phyloP scores from a whole-genome alignment of 1,139 yeast species.

The Yamadazyma dushanensis region DNA sequence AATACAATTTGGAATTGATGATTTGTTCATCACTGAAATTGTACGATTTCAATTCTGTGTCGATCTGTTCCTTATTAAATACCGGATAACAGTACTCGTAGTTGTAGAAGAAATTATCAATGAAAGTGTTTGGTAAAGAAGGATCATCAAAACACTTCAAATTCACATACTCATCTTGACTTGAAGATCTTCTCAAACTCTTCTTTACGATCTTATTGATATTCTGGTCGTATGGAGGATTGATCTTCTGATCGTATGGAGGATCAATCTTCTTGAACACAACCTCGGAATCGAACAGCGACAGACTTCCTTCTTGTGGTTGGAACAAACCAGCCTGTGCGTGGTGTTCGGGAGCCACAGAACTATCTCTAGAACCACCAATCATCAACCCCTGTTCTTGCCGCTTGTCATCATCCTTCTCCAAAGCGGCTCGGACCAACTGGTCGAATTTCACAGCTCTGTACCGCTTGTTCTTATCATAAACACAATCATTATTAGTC shows the following conservation, averaged over 20 bases:
- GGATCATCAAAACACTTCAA: slow-evolving; percentile 30
- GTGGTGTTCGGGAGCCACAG: no score
- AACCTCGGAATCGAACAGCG: background rate
- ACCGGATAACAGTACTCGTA: slow-evolving; percentile 40
- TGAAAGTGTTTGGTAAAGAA: slow-evolving; percentile 32
- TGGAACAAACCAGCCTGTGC: no score
- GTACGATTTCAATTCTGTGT: slow-evolving; percentile 23
- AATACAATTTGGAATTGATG: slow-evolving; percentile 37
- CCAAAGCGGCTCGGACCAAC: slow-evolving; percentile 11
- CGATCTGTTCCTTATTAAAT: slow-evolving; percentile 23
- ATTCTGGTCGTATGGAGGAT: background rate
- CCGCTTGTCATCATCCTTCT: slow-evolving; percentile 1
- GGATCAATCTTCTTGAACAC: slow-evolving; percentile 4
- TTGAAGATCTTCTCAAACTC: background rate
- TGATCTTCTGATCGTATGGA: background rate
- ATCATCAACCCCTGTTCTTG: background rate
- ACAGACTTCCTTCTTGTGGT: no score
- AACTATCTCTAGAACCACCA: no score
- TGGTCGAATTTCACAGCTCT: slow-evolving; percentile 8
- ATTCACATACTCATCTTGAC: slow-evolving; percentile 37
- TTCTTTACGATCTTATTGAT: slow-evolving; percentile 4
- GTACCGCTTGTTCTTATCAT: slow-evolving; percentile 18
- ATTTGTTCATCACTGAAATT: slow-evolving; percentile 38
- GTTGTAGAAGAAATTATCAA: slow-evolving; percentile 37
- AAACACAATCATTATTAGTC: slow-evolving; percentile 38